Percentiles rank a stretch among this genome's conserved stretches.
Evolutionary conservation across 2,329 filamentous ascomycete species (phyloP).

Genomic region (Torrubiella hemipterigena): DNA sequence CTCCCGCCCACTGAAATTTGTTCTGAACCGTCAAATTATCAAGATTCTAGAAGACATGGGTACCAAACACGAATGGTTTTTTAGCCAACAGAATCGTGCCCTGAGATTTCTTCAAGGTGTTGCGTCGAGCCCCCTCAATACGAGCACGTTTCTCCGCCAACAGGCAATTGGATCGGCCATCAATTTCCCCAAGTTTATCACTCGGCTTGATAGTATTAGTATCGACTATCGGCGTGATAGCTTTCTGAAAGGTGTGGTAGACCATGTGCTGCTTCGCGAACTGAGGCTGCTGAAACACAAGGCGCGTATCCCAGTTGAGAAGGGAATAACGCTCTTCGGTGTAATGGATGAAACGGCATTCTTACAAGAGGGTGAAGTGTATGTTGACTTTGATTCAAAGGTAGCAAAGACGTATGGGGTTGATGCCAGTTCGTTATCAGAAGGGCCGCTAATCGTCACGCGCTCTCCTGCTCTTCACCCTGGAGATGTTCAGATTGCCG

Average conservation of each 20-base stretch:
- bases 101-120: constrained; percentile 47
- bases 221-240: constrained; percentile 55
- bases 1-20: constrained; percentile 53
- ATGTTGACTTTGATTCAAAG: constrained; percentile 48
- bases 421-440: constrained; percentile 10
- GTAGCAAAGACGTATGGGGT: too few relatives aligned
- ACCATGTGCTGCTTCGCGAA: constrained; percentile 57
- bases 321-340: constrained; percentile 68
- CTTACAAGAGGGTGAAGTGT: constrained; percentile 56
- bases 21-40: constrained; percentile 69
- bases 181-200: constrained; percentile 49
- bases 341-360: constrained; percentile 71
- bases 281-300: constrained; percentile 68
- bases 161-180: constrained; percentile 50
- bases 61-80: constrained; percentile 45
- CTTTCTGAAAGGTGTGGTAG: constrained; percentile 58
- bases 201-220: constrained; percentile 40
- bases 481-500: constrained; percentile 61
- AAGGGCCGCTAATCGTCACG: constrained; percentile 49
- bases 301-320: constrained; percentile 57
- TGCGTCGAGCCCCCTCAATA: constrained; percentile 46
- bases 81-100: constrained; percentile 49
- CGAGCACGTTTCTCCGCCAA: constrained; percentile 51
- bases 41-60: constrained; percentile 77
- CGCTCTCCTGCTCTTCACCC: constrained; percentile 71